Evolutionary conservation across 2,329 filamentous ascomycete species (phyloP).

Genomic region (Penicillium glabrum): DNA sequence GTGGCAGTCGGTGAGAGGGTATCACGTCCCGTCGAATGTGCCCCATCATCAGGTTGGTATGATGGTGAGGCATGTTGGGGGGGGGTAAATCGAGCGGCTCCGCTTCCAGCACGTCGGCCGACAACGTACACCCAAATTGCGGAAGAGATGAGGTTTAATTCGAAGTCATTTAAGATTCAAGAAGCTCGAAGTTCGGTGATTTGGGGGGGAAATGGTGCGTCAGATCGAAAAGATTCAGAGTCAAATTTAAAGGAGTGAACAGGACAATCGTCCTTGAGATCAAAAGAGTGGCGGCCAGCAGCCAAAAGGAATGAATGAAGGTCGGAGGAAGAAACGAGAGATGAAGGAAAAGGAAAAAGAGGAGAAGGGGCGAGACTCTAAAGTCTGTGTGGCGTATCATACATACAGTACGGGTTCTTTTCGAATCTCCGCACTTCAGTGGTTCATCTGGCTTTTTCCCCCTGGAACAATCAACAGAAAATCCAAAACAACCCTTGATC

Average conservation of each 20-base stretch:
- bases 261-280: conserved; percentile 16
- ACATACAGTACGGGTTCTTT: conserved; percentile 1
- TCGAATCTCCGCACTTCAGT: not conserved
- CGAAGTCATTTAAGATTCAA: conserved; percentile 13
- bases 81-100: conserved; percentile 7
- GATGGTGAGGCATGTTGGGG: conserved; percentile 24
- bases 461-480: not conserved
- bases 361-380: conserved; percentile 22
- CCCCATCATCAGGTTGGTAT: conserved; percentile 27
- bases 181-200: not conserved
- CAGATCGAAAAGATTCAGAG: not conserved
- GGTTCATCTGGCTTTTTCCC: not conserved
- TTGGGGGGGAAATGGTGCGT: not conserved
- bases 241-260: conserved; percentile 27
- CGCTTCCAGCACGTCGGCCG: conserved; percentile 11
- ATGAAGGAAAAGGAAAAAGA: conserved; percentile 18
- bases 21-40: conserved; percentile 26
- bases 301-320: conserved; percentile 22
- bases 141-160: not conserved
- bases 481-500: no score
- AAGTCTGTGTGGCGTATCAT: conserved; percentile 2
- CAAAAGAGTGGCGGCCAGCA: conserved; percentile 29
- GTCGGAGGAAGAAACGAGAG: conserved; percentile 4
- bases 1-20: conserved; percentile 25
- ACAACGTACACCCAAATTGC: not conserved